Conservation (phyloP, 441 rosid genomes). For the Melastoma candidum region DNA sequence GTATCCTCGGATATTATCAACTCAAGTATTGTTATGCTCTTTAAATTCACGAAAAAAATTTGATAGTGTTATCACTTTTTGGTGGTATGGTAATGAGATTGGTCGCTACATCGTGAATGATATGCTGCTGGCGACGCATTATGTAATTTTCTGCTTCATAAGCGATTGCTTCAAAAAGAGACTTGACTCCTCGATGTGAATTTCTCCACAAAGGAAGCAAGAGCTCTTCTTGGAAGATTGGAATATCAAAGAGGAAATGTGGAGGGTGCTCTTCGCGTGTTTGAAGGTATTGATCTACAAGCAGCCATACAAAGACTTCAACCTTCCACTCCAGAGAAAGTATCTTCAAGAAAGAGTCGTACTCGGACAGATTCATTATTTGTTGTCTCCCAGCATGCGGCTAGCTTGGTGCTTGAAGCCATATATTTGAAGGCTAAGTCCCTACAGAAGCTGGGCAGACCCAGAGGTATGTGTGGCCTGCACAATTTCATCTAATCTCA, state of each 20-base stretch:
- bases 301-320: slow-evolving; percentile 71
- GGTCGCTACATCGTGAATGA: too few relatives aligned
- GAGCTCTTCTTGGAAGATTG: slow-evolving; percentile 88
- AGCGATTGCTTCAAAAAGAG: too few relatives aligned
- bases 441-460: slow-evolving; percentile 76
- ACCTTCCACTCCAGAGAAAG: slow-evolving; percentile 42
- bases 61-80: too few relatives aligned
- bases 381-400: slow-evolving; percentile 62
- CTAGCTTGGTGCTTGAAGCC: slow-evolving; percentile 78
- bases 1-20: too few relatives aligned
- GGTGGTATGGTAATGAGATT: too few relatives aligned
- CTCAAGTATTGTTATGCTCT: too few relatives aligned
- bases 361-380: slow-evolving; percentile 35
- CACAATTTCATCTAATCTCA: too few relatives aligned
- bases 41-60: too few relatives aligned
- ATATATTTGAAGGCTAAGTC: slow-evolving; percentile 84
- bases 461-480: slow-evolving; percentile 33
- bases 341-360: slow-evolving; percentile 37
- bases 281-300: slow-evolving; percentile 89
- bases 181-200: background rate
- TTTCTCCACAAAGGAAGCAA: slow-evolving; percentile 53
- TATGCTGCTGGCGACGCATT: too few relatives aligned
- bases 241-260: slow-evolving; percentile 92
- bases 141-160: too few relatives aligned
- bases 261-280: slow-evolving; percentile 85